Evolutionary conservation across 163 green algal species (phyloP).

Genomic region (Chloroidium sp.): DNA sequence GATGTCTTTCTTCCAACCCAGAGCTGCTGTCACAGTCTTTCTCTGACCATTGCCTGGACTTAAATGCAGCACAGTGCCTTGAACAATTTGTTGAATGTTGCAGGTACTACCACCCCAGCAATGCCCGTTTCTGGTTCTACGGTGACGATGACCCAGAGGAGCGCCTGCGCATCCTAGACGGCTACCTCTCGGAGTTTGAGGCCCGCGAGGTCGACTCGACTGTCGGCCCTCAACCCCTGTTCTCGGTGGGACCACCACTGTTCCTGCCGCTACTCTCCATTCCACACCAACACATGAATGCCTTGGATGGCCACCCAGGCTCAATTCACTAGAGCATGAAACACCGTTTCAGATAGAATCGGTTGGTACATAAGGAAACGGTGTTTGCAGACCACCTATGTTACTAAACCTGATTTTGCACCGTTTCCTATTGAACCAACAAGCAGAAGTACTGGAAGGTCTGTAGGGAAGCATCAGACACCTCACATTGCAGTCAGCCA

Average conservation of each 20-base stretch:
- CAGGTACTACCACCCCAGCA: conserved; percentile 94
- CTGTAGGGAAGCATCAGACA: no score
- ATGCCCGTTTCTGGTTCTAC: conserved; percentile 98
- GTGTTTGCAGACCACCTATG: no score
- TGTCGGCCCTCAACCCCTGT: conserved; percentile 66
- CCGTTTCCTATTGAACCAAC: no score
- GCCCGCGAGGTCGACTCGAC: conserved; percentile 52
- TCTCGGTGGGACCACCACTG: conserved; percentile 21
- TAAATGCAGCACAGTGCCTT: conserved; percentile 31
- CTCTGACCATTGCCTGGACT: not conserved
- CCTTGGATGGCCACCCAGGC: no score
- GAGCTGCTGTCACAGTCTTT: not conserved
- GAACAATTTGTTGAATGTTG: no score
- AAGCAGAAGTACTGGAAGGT: no score
- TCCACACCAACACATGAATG: no score
- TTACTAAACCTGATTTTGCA: no score
- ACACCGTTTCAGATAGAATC: no score
- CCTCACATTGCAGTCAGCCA: no score
- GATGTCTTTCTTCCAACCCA: not conserved
- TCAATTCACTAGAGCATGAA: no score
- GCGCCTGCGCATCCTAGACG: conserved; percentile 70
- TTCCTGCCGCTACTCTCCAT: not conserved
- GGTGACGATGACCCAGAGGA: conserved; percentile 85
- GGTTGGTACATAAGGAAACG: no score
- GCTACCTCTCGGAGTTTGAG: conserved; percentile 78